Evolutionary conservation across 116 monocot species (phyloP).

Genomic region (Posidonia oceanica): DNA sequence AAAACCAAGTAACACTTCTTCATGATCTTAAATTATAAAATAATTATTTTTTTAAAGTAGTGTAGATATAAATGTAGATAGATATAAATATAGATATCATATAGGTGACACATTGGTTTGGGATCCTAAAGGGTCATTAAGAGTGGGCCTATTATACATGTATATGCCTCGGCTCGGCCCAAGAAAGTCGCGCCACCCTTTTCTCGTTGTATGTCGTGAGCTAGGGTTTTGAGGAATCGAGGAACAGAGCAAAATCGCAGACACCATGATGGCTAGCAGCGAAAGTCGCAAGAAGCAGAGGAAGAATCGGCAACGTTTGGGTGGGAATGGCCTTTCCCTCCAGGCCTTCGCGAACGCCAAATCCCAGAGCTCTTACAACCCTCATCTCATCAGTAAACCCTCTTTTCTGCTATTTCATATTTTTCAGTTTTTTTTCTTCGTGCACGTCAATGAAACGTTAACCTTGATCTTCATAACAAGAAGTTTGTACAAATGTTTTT

Average conservation of each 20-base stretch:
- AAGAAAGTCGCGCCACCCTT: not conserved
- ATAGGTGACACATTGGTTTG: too few species aligned
- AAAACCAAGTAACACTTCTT: too few species aligned
- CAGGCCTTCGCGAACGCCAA: conserved; percentile 5
- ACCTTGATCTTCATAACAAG: not conserved
- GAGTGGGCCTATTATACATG: too few species aligned
- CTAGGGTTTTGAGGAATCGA: not conserved
- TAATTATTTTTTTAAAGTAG: too few species aligned
- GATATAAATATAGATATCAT: too few species aligned
- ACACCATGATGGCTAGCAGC: not conserved
- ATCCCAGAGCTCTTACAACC: conserved; percentile 7
- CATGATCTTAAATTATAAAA: too few species aligned
- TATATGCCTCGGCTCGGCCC: too few species aligned
- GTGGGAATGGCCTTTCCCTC: conserved; percentile 4
- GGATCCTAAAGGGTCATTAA: too few species aligned
- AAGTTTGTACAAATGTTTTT: not conserved
- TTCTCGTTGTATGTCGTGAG: not conserved
- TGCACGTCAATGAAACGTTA: too few species aligned
- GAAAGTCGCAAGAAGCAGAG: not conserved
- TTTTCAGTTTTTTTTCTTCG: too few species aligned
- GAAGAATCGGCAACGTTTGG: not conserved
- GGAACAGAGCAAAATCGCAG: not conserved
- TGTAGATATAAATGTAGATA: too few species aligned
- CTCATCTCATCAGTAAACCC: conserved; percentile 9
- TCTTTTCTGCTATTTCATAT: not conserved